Evolutionary conservation across 2,329 filamentous ascomycete species (phyloP), one percentile per base, ranked within the genome.

Genomic region (Paramyrothecium roridum): DNA sequence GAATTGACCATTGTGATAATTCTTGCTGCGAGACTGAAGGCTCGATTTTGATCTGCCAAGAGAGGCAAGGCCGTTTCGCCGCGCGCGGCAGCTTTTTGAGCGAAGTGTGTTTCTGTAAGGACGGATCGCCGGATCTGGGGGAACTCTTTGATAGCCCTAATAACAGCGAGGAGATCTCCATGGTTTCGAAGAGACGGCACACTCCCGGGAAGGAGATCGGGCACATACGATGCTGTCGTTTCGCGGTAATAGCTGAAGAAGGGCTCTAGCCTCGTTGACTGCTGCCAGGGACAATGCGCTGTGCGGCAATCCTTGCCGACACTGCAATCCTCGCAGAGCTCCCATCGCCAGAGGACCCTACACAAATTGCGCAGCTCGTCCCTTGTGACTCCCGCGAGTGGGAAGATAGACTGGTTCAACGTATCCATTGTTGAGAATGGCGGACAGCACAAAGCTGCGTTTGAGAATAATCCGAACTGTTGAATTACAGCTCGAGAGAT

Each of bases 201-300:
- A 3, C 30, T 46, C 10, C 54, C 34, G 19, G 47, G 48, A 13
- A n/a, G 16, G 17, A 47, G 45, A 40, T 50, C 50, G 2, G 54
- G 56, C 8, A 57, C 30, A 37, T 55, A 56, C 7, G n/a, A 50
- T 6, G 47, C 37, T 6, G 53, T 43, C 17, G 49, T 34, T 10
- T 52, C 30, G n/a, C 54, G 50, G 37, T 57, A 57, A 7, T 48
- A 56, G 7, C 49, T 23, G 40, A 57, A 57, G 20, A 56, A 57
- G 21, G 48, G 21, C 20, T 56, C 54, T 2, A 56, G 21, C 21
- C 17, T 53, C 2, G 16, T 4, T 3, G 47, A n/a, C 20, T 46
- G 21, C 40, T 53, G 48, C 48, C 53, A 57, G 2, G 51, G 43
- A 19, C 56, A 57, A 11, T 7, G 37, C 4, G 37, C 37, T 43